Percentiles rank a stretch among this genome's conserved stretches.
Evolutionary conservation across 2,329 filamentous ascomycete genomes (phyloP).

Genomic region (Talaromyces amestolkiae): DNA sequence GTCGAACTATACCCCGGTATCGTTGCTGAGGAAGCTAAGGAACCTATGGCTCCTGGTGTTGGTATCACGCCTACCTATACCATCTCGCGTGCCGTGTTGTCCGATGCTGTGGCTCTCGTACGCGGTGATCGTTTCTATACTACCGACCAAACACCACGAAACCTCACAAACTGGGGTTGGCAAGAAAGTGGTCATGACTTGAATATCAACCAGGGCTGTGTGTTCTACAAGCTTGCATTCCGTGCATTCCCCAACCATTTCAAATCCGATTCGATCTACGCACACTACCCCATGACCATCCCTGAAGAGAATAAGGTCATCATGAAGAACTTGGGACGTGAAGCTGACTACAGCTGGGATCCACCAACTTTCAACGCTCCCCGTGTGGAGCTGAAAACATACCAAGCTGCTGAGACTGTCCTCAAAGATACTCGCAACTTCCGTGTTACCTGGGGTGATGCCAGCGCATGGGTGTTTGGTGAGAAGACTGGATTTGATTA

Average conservation of each 20-base stretch:
- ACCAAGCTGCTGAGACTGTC: slow-evolving; percentile 60
- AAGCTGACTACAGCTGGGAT: slow-evolving; percentile 67
- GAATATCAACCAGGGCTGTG: slow-evolving; percentile 73
- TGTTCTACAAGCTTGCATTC: slow-evolving; percentile 80
- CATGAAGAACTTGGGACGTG: slow-evolving; percentile 64
- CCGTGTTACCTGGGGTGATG: slow-evolving; percentile 63
- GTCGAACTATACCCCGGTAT: slow-evolving; percentile 70
- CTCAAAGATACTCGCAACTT: slow-evolving; percentile 62
- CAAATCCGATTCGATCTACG: slow-evolving; percentile 73
- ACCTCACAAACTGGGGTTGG: slow-evolving; percentile 82
- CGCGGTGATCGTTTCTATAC: slow-evolving; percentile 75
- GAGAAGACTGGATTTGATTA: slow-evolving; percentile 53
- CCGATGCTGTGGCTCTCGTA: slow-evolving; percentile 45
- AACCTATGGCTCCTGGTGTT: slow-evolving; percentile 37
- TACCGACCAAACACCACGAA: slow-evolving; percentile 68
- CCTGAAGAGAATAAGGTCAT: slow-evolving; percentile 72
- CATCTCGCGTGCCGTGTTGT: slow-evolving; percentile 41
- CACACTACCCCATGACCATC: slow-evolving; percentile 70
- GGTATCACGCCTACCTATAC: slow-evolving; percentile 41
- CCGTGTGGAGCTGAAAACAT: slow-evolving; percentile 59
- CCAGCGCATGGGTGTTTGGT: slow-evolving; percentile 62
- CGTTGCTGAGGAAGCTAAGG: slow-evolving; percentile 46
- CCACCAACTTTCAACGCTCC: slow-evolving; percentile 55
- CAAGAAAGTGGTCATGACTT: slow-evolving; percentile 70
- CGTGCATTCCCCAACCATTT: slow-evolving; percentile 79